phyloP scores from a whole-genome alignment of 2,329 filamentous ascomycete genomes.

The Trichoderma atroviride region DNA sequence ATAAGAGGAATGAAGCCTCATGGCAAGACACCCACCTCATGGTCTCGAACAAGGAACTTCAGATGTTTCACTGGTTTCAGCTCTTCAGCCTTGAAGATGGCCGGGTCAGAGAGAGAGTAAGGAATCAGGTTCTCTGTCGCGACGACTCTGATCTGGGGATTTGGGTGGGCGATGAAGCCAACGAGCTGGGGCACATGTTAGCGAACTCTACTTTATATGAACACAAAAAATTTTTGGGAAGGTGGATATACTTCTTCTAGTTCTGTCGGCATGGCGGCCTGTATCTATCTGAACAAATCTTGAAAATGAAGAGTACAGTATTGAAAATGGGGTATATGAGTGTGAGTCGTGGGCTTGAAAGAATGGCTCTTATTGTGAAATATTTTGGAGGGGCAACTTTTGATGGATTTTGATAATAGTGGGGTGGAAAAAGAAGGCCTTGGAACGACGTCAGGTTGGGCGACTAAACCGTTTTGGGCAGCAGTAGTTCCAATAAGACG shows the following conservation, averaged over 20 bases:
- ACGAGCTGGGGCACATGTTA: constrained; percentile 65
- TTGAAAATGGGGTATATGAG: neutral
- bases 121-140: constrained; percentile 86
- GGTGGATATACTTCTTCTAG: constrained; percentile 65
- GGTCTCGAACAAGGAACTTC: constrained; percentile 83
- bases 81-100: constrained; percentile 81
- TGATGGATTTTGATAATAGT: constrained; percentile 25
- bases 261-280: constrained; percentile 69
- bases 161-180: constrained; percentile 89
- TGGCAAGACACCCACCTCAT: constrained; percentile 60
- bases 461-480: constrained; percentile 17
- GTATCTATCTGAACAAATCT: neutral
- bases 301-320: neutral
- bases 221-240: neutral
- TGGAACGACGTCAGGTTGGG: constrained; percentile 9
- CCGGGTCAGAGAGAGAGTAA: constrained; percentile 72
- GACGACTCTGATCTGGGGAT: constrained; percentile 84
- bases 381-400: constrained; percentile 31
- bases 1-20: neutral
- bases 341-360: neutral
- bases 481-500: neutral
- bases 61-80: constrained; percentile 81
- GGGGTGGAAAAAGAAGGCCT: constrained; percentile 27
- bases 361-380: constrained; percentile 16
- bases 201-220: neutral